Base-by-base conservation (phyloP, 768 basidiomycete species). In the Floccularia luteovirens region DNA sequence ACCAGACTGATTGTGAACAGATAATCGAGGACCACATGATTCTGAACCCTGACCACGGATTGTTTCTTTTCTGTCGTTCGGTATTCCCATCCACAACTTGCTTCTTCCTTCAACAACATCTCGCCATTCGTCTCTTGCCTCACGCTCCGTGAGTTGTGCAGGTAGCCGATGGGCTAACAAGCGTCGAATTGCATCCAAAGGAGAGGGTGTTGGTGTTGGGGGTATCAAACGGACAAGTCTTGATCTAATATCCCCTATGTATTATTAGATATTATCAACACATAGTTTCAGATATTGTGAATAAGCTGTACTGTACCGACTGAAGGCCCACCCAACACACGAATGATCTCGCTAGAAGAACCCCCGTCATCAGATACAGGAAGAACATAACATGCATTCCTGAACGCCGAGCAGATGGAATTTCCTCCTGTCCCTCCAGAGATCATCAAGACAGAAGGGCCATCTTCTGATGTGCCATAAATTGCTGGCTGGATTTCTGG, bases 341-440 rank as follows among this genome's bases (percentile, higher is more conserved):
- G 79, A 38, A 92, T 88, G 38, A 94, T 94, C 67, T 96, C 92
- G 48, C 87, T 88, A 2, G 91, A 94, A 2, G 89, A 91, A 31
- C 93, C 93, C 1, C 93, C 93, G 57, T 97, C 91, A 55, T 97
- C 93, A 4, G 90, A 93, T 23, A 97, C 89, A 4, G 93, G 93
- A 24, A 97, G 68, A 19, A 92, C 81, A 53, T 92, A 90, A 52
- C 78, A 82, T 17, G 86, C 80, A 44, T 69, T 60, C 2, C 70
- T 72, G 54, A 97, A 96, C 2, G 90, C 89, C 28, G 84, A 67
- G 48, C 89, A 91, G 48, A 97, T 85, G 16, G 86, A 74, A 55
- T 97, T 97, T 36, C 90, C 90, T 30, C 92, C 92, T 24, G 91
- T 91, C n/a, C 92, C 92, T 0, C 92, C 92, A 36, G 90, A 92